These are phyloP conservation scores for Saturnispora galanensis DNA, from an alignment of 805 yeast genomes.

Conservation along the genomic window DNA sequence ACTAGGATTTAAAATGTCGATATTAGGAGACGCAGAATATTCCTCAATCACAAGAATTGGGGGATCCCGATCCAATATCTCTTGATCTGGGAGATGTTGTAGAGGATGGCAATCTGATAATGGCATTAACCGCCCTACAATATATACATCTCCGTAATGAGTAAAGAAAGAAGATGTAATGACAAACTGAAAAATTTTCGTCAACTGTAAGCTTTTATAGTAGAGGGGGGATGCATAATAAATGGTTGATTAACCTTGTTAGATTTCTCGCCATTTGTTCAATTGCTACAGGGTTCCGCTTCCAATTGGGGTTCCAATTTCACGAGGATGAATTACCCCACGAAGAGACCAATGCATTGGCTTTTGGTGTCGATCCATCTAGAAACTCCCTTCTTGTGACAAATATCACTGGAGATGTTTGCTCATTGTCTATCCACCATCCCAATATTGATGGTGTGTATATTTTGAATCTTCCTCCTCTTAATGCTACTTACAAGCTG, in stretches of 20 bases:
- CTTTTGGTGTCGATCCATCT: slow-evolving; percentile 1
- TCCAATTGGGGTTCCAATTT: background rate
- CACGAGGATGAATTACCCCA: too few species aligned
- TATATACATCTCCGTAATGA: slow-evolving; percentile 29
- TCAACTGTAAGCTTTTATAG: background rate
- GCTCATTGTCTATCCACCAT: background rate
- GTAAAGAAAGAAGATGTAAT: slow-evolving; percentile 19
- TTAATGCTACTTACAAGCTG: background rate
- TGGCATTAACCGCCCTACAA: slow-evolving; percentile 32
- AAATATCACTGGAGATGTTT: background rate
- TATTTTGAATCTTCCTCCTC: background rate
- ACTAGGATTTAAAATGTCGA: background rate
- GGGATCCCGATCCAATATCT: background rate
- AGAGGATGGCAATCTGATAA: slow-evolving; percentile 30
- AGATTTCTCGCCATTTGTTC: too few species aligned
- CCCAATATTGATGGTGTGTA: slow-evolving; percentile 1
- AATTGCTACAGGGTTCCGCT: too few species aligned
- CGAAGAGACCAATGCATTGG: background rate
- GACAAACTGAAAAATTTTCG: background rate
- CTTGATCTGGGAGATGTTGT: slow-evolving; percentile 28
- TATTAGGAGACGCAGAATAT: too few species aligned
- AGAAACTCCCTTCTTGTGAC: slow-evolving; percentile 3
- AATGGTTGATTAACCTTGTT: too few species aligned
- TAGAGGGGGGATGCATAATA: too few species aligned
- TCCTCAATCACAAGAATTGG: too few species aligned